phyloP scores from a whole-genome alignment of 1,139 yeast species.

The Meyerozyma guilliermondii region DNA sequence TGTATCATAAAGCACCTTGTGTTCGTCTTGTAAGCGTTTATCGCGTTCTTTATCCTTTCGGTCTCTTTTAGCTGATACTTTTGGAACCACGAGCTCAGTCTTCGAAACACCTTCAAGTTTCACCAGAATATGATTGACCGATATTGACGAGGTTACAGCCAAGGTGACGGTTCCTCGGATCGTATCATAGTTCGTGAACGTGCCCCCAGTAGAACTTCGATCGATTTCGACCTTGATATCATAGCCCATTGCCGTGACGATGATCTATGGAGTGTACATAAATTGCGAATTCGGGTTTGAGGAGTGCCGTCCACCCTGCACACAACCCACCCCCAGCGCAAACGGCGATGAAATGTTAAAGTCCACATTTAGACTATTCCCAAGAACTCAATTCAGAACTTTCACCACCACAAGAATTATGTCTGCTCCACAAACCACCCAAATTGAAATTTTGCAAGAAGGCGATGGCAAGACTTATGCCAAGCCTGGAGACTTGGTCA shows the following conservation, averaged over 20 bases:
- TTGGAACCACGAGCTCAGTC: conserved; percentile 31
- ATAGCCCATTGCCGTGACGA: conserved; percentile 1
- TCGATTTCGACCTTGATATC: conserved; percentile 37
- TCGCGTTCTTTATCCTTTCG: conserved; percentile 11
- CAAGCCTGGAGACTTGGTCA: conserved; percentile 75
- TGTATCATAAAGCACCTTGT: conserved; percentile 53
- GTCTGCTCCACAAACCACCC: conserved; percentile 41
- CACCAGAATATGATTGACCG: conserved; percentile 49
- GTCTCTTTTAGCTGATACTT: conserved; percentile 9
- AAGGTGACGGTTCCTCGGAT: conserved; percentile 45
- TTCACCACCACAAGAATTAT: conserved; percentile 11
- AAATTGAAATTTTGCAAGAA: conserved; percentile 42
- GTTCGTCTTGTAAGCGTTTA: conserved; percentile 37
- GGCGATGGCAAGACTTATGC: conserved; percentile 90
- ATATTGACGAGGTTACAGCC: conserved; percentile 39
- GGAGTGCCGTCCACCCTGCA: not conserved
- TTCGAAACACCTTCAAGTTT: conserved; percentile 54
- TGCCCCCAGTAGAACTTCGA: conserved; percentile 31
- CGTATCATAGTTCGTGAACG: conserved; percentile 49
- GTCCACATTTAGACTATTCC: not conserved
- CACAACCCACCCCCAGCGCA: not conserved
- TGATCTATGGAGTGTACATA: not conserved
- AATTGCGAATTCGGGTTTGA: not conserved
- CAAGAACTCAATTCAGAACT: not conserved
- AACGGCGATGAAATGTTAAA: not conserved